Evolutionary conservation across 257 asterid species (phyloP), one percentile per base, ranked within the genome.

Genomic region (Primulina tabacum): DNA sequence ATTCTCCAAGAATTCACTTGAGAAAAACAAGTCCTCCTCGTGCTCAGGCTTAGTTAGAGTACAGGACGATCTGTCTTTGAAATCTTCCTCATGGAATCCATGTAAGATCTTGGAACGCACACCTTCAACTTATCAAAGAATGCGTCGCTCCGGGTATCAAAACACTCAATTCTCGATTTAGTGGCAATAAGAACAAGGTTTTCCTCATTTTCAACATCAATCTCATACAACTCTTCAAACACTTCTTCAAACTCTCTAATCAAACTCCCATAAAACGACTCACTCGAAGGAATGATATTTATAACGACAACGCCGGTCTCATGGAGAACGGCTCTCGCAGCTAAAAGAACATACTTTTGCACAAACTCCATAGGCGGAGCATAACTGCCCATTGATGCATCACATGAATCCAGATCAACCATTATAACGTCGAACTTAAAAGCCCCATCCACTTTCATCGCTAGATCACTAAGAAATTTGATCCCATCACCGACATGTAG

Each of bases 401-500:
- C 92, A 68, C 80, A 80, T 0, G 97, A 87, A 74, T 93, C 98
- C 86, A 93, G 61, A 84, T 93, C 98, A 76, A 89, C 92, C 98
- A 93, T 93, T 29, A 89, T 59, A 71, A 81, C 86, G 73, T 90
- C 87, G 76, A 87, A 93, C 58, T 60, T 83, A 59, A 68, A 50
- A 50, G 38, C 75, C 20, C 33, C 55, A 40, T 26, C 55, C 4
- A 40, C 29, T 63, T 67, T 56, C 65, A 30, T 68, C 2, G 86
- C 84, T 8, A 83, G 63, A 20, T 80, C 79, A 62, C 80, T 55
- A 59, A 90, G 79, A 70, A 74, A 71, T 18, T 79, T 68, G 61
- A 87, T 81, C 60, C 85, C 98, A 79, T 92, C 90, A 59, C 83
- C 93, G 59, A 81, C 85, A 62, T 66, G 55, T 34, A 88, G 76